Evolutionary conservation across 495 filamentous ascomycete genomes (phyloP).

Genomic region (Astrothelium subdiscretum): DNA sequence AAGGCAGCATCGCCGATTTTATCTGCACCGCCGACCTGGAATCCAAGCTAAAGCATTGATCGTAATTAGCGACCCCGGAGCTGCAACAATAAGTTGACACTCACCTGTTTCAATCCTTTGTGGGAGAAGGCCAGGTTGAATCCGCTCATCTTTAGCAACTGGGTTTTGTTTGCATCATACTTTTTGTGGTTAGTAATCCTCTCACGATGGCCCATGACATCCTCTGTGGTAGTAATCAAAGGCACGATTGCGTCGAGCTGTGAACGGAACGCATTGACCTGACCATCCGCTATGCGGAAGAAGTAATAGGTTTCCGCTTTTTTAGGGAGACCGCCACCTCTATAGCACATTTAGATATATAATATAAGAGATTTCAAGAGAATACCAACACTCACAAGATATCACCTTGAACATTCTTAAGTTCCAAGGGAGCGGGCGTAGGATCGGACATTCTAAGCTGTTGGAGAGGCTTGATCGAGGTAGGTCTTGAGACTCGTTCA

Average conservation of each 20-base stretch:
- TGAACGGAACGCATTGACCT: not conserved
- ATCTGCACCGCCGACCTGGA: not conserved
- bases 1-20: not conserved
- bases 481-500: not conserved
- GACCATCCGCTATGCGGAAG: not conserved
- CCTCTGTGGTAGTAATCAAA: not conserved
- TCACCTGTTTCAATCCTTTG: not conserved
- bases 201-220: not conserved
- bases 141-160: not conserved
- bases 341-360: not conserved
- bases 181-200: not conserved
- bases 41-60: not conserved
- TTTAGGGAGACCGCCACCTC: not conserved
- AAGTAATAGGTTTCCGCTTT: not conserved
- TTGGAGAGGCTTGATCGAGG: not conserved
- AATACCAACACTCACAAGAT: not conserved
- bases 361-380: not conserved
- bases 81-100: not conserved
- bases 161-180: not conserved
- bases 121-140: not conserved
- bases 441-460: not conserved
- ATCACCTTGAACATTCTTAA: not conserved
- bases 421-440: not conserved
- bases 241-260: not conserved
- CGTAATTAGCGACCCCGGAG: not conserved